Percentiles rank a stretch among this genome's conserved stretches.
These are phyloP conservation scores for Bisporella sp. DNA, from an alignment of 2,329 filamentous ascomycete species.

Conservation along the genomic window DNA sequence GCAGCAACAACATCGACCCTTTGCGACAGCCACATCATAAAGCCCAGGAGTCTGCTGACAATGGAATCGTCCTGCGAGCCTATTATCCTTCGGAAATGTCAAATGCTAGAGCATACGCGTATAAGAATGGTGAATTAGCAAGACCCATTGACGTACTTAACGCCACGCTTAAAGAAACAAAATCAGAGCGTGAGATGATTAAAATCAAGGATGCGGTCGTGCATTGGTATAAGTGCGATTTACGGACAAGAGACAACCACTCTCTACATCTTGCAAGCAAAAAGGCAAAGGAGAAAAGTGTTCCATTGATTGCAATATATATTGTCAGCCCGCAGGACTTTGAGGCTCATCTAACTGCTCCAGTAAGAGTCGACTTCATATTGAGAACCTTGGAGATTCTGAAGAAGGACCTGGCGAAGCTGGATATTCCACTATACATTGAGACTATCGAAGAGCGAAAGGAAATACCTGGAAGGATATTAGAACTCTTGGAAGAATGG, in stretches of 20 bases:
- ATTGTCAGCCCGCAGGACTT: conserved; percentile 79
- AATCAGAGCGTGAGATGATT: conserved; percentile 43
- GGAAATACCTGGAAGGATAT: conserved; percentile 51
- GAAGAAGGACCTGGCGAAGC: conserved; percentile 55
- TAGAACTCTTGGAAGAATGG: conserved; percentile 65
- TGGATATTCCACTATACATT: conserved; percentile 73
- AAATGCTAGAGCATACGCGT: conserved; percentile 68
- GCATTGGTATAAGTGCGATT: conserved; percentile 87
- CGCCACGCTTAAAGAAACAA: conserved; percentile 54
- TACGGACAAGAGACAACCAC: conserved; percentile 68
- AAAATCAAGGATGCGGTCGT: conserved; percentile 57
- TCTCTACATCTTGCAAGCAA: conserved; percentile 59
- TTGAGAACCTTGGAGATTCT: conserved; percentile 63
- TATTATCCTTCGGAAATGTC: conserved; percentile 86
- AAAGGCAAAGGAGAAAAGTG: conserved; percentile 56
- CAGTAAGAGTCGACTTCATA: conserved; percentile 72
- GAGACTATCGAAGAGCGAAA: conserved; percentile 64
- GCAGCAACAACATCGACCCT: not conserved
- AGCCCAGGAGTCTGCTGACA: conserved; percentile 34
- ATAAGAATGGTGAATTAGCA: conserved; percentile 61
- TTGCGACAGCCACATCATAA: conserved; percentile 13
- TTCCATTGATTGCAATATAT: conserved; percentile 72
- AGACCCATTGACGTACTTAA: conserved; percentile 67
- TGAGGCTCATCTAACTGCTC: conserved; percentile 69
- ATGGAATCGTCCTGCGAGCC: conserved; percentile 61